Evolutionary conservation across 1,284 basidiomycete genomes (phyloP).

Genomic region (Anthracocystis setariae): DNA sequence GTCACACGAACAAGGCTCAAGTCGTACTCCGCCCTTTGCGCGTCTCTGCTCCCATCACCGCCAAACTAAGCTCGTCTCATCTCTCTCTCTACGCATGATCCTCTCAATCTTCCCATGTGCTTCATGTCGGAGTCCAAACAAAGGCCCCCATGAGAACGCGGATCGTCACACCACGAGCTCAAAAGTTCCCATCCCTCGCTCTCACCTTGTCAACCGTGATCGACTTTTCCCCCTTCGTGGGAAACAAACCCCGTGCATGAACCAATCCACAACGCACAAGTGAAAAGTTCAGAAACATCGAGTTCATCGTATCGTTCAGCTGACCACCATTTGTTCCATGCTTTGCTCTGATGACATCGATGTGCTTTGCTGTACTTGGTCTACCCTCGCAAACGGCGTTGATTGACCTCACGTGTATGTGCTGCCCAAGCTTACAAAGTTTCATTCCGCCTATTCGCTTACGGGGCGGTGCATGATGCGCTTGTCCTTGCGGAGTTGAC

Average conservation of each 20-base stretch:
- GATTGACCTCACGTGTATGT: conserved; percentile 1
- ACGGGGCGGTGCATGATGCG: background rate
- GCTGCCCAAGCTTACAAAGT: background rate
- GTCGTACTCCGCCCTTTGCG: too few relatives aligned
- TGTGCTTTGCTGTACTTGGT: background rate
- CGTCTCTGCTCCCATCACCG: background rate
- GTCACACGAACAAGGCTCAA: too few relatives aligned
- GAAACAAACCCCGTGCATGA: background rate
- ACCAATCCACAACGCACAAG: too few relatives aligned
- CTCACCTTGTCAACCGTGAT: background rate
- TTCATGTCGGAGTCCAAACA: conserved; percentile 1
- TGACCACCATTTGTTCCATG: background rate
- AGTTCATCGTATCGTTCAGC: background rate
- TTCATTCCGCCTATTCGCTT: background rate
- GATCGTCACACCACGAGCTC: conserved; percentile 1
- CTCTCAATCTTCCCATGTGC: too few relatives aligned
- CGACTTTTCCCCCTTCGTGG: background rate
- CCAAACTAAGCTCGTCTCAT: too few relatives aligned
- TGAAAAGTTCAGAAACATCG: background rate
- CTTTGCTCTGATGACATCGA: background rate
- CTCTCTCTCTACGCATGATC: too few relatives aligned
- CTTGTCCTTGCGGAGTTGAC: background rate
- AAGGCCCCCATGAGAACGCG: background rate
- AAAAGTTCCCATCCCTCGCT: background rate
- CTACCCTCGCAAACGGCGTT: background rate